Conservation (phyloP, 805 yeast genomes). For the Yamadazyma olivae region DNA sequence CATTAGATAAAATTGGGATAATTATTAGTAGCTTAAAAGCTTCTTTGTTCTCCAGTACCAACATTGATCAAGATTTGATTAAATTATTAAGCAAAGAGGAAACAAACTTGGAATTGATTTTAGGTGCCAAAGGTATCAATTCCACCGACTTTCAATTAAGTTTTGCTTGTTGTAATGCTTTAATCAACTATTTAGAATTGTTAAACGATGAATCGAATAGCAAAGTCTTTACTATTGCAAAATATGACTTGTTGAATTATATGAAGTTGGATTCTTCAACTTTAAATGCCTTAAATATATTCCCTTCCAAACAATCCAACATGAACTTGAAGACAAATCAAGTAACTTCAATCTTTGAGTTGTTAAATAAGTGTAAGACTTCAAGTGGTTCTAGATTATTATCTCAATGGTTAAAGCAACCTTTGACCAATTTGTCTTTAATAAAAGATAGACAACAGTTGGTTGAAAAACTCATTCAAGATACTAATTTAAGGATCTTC, state of each 20-base stretch:
- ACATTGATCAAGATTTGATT: slow-evolving; percentile 74
- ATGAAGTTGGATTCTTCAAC: slow-evolving; percentile 94
- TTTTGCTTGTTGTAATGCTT: slow-evolving; percentile 62
- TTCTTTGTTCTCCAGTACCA: slow-evolving; percentile 58
- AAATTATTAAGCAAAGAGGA: slow-evolving; percentile 48
- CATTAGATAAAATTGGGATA: slow-evolving; percentile 71
- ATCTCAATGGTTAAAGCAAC: slow-evolving; percentile 96
- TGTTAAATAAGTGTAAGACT: slow-evolving; percentile 85
- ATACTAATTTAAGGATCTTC: slow-evolving; percentile 61
- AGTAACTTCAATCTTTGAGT: slow-evolving; percentile 64
- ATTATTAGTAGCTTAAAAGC: slow-evolving; percentile 60
- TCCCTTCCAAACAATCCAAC: slow-evolving; percentile 47
- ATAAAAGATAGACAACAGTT: slow-evolving; percentile 69
- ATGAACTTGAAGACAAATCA: slow-evolving; percentile 19
- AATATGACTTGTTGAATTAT: slow-evolving; percentile 71
- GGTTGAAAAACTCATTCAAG: slow-evolving; percentile 72
- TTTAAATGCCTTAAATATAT: slow-evolving; percentile 78
- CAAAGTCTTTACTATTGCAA: slow-evolving; percentile 56
- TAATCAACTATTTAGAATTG: slow-evolving; percentile 65
- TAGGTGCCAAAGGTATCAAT: slow-evolving; percentile 53
- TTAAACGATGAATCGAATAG: slow-evolving; percentile 43
- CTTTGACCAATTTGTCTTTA: slow-evolving; percentile 61
- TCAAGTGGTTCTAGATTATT: slow-evolving; percentile 84
- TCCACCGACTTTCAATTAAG: slow-evolving; percentile 48
- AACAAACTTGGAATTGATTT: slow-evolving; percentile 37